Evolutionary conservation across 768 basidiomycete genomes (phyloP), one percentile per base, ranked within the genome.

Genomic region (Rhodotorula graminis): DNA sequence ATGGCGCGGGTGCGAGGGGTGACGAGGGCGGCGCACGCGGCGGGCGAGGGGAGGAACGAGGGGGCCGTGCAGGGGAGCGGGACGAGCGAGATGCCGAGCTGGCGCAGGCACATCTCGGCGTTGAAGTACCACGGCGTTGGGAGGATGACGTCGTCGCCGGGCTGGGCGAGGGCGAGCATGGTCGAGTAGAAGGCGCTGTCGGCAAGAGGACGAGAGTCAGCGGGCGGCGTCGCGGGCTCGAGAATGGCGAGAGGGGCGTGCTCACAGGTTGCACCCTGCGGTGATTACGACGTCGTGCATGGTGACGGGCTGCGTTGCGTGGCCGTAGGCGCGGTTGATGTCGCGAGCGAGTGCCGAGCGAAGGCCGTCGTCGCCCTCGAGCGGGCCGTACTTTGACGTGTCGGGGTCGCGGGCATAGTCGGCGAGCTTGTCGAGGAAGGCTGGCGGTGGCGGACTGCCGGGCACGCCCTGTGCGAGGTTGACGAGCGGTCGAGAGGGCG

Each of bases 1-100:
- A 93, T 89, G 1, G 89, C 90, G 62, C 84, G 84, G 0, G 88
- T 90, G 59, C 83, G 37, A 0, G 82, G 61, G 0, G 87, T 87
- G 71, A 90, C 86, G 29, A 90, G 77, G 14, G 79, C 77, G 23
- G 80, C 82, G 65, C 87, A 88, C 16, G 82, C 80, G 1, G 83
- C 80, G 1, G 85, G 77, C 0, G 87, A 87, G 2, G 91, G 90
- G 3, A 84, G 78, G 78, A 91, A 93, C 11, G 83, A 84, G 29
- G 85, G 82, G 31, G 84, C 78, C 0, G 86, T 81, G 29, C 81
- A 74, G 4, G 21, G 59, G 31, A 79, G 71, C 1, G 69, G 78
- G 59, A 73, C 62, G 33, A 68, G 53, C 78, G 10, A 44, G 63
- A 75, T 57, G 6, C 68, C 65, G 46, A 72, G 73, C 52, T 65